Evolutionary conservation across 2,329 filamentous ascomycete genomes (phyloP), one percentile per base, ranked within the genome.

Genomic region (Fusarium buharicum): DNA sequence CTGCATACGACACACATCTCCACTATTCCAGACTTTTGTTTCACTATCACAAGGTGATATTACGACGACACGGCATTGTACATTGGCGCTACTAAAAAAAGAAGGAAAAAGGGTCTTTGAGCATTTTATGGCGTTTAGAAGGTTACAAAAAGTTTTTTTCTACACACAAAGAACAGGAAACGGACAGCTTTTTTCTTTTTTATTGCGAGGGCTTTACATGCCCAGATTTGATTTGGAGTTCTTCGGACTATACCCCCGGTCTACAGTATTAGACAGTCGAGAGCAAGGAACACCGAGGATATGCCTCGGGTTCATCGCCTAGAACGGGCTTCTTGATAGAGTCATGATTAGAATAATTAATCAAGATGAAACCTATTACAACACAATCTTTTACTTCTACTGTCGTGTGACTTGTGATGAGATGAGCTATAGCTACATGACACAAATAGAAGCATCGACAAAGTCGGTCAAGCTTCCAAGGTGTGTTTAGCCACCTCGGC

Each of bases 261-360:
- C 68, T 71, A 24, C 22, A 24, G 22, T 24, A 70, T 67, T 71
- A 71, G 69, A 71, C 65, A 71, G 58, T 70, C 50, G 54, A 68
- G 55, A 67, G 66, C 55, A 60, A 44, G 58, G 68, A 48, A 48
- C 37, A 49, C 34, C 55, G 68, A 66, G 59, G 55, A 56, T 30
- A 39, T 34, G 56, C 55, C 62, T 64, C 62, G 50, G 59, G 60
- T 56, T 58, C 60, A 55, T 59, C 41, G 67, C 63, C 60, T 68
- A 70, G 68, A 71, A 66, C 67, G 68, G 68, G 68, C 67, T 67
- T 69, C 55, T 67, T 67, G 64, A 69, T 70, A 68, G 66, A 67
- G 31, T 64, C 45, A 60, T 63, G 53, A 57, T 62, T 64, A 66
- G 62, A 66, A 62, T 59, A 68, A 48, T 63, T 59, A 59, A 66